These are phyloP conservation scores for Silybum marianum DNA, from an alignment of 129 eudicot genomes.

Conservation along the genomic window DNA sequence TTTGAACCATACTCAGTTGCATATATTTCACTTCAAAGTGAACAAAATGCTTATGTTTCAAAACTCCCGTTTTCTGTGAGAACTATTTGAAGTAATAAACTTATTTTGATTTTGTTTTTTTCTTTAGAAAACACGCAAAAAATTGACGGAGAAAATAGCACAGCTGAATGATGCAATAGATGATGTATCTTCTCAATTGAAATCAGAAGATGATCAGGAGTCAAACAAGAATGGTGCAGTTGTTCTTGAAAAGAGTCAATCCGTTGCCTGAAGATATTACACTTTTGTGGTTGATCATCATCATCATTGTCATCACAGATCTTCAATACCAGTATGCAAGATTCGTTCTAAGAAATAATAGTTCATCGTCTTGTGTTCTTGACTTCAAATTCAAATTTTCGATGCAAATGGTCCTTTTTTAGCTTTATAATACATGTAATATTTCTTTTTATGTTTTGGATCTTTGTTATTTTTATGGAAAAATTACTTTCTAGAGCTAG, in stretches of 20 bases:
- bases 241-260: slow-evolving; percentile 31
- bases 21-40: background rate
- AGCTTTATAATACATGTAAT: slow-evolving; percentile 7
- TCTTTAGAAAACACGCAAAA: slow-evolving; percentile 74
- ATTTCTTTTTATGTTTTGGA: slow-evolving; percentile 1
- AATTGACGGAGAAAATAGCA: slow-evolving; percentile 70
- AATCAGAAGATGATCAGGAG: slow-evolving; percentile 37
- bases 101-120: slow-evolving; percentile 5
- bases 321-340: slow-evolving; percentile 30
- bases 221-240: slow-evolving; percentile 31
- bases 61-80: background rate
- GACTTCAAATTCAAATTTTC: slow-evolving; percentile 14
- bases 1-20: no score
- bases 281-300: background rate
- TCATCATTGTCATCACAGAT: slow-evolving; percentile 7
- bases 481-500: background rate
- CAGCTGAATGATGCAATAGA: slow-evolving; percentile 83
- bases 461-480: background rate
- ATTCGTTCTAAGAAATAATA: slow-evolving; percentile 28
- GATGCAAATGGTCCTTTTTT: slow-evolving; percentile 2
- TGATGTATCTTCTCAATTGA: slow-evolving; percentile 55
- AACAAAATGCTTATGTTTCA: background rate
- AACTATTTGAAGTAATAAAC: background rate
- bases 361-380: slow-evolving; percentile 11
- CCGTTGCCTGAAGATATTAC: slow-evolving; percentile 22